Conservation (phyloP, 148 eudicot genomes). For the Silene latifolia region DNA sequence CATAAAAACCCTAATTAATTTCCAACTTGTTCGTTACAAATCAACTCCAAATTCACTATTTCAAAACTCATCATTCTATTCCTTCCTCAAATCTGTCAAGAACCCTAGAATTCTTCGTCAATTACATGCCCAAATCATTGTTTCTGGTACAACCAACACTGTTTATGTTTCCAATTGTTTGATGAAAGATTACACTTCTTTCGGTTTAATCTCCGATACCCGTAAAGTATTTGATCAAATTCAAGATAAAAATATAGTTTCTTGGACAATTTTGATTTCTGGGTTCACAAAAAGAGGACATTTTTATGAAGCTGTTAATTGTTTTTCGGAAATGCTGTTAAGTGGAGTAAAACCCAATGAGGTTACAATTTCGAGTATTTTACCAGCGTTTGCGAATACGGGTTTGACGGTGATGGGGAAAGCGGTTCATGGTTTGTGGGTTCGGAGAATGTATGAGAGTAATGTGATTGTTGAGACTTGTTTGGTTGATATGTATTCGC, state of each 20-base stretch:
- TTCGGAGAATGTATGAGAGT: slow-evolving; percentile 26
- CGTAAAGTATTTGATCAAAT: slow-evolving; percentile 34
- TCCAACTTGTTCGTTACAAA: neutral
- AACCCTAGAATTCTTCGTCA: slow-evolving; percentile 27
- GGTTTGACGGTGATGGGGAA: slow-evolving; percentile 34
- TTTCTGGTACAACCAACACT: slow-evolving; percentile 29
- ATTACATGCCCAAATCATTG: slow-evolving; percentile 40
- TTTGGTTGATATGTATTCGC: slow-evolving; percentile 45
- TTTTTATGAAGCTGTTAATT: slow-evolving; percentile 34
- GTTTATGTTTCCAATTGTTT: slow-evolving; percentile 42
- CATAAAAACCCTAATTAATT: neutral
- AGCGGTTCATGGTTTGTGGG: slow-evolving; percentile 48
- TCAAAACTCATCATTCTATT: slow-evolving; percentile 19
- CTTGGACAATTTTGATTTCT: slow-evolving; percentile 50
- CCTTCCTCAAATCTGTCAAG: slow-evolving; percentile 32
- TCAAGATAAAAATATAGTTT: slow-evolving; percentile 36
- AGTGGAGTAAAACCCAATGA: slow-evolving; percentile 36
- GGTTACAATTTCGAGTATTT: slow-evolving; percentile 39
- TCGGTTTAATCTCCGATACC: slow-evolving; percentile 30
- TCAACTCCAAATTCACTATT: neutral
- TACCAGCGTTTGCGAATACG: slow-evolving; percentile 41
- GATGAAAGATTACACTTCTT: slow-evolving; percentile 36
- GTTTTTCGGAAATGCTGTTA: slow-evolving; percentile 34
- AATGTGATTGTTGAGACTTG: slow-evolving; percentile 50
- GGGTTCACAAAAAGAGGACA: slow-evolving; percentile 39